phyloP scores from a whole-genome alignment of 75 land plant genomes.

The Pinus taeda region DNA sequence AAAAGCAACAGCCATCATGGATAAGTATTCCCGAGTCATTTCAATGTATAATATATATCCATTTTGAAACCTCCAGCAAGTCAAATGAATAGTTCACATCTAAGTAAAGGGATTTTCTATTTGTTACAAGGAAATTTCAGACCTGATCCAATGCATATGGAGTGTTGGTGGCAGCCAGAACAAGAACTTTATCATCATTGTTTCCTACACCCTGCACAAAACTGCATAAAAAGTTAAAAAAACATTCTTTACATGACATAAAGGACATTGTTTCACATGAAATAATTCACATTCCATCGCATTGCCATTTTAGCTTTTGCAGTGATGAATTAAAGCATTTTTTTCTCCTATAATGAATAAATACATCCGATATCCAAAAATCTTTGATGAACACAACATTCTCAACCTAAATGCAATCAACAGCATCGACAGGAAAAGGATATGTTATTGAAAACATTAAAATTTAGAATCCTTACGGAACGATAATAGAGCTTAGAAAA shows the following conservation, averaged over 20 bases:
- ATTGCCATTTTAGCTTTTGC: too few species aligned
- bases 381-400: neutral
- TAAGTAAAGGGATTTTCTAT: neutral
- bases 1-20: neutral
- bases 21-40: neutral
- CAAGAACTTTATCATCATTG: slow-evolving; percentile 47
- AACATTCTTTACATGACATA: neutral
- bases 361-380: neutral
- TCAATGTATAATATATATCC: neutral
- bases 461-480: neutral
- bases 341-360: neutral
- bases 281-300: too few species aligned
- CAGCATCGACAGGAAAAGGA: neutral
- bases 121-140: slow-evolving; percentile 12
- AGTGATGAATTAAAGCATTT: too few species aligned
- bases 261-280: neutral
- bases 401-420: neutral
- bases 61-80: neutral
- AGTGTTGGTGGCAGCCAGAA: slow-evolving; percentile 53
- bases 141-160: slow-evolving; percentile 58
- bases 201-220: slow-evolving; percentile 44
- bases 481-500: neutral
- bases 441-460: neutral
- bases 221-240: slow-evolving; percentile 1
- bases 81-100: slow-evolving; percentile 1